Conservation (phyloP, 2,329 filamentous ascomycete genomes). For the Cladorrhinum sp. region DNA sequence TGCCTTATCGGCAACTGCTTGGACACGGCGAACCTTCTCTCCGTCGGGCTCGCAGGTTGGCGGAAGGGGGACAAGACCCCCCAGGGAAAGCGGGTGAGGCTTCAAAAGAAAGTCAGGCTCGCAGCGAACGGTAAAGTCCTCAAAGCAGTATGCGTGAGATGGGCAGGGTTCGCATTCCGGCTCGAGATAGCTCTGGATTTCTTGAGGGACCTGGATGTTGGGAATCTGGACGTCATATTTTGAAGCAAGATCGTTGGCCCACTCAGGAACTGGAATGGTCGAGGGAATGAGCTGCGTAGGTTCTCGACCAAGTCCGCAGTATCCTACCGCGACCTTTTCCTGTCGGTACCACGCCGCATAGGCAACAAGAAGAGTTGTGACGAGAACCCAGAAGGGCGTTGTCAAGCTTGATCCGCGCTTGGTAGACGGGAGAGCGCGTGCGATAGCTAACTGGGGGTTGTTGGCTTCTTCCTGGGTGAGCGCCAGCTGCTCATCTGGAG, state of each 20-base stretch:
- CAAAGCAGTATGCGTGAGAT: slow-evolving; percentile 82
- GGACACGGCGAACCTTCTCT: slow-evolving; percentile 82
- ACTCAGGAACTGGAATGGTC: slow-evolving; percentile 42
- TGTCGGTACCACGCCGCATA: slow-evolving; percentile 85
- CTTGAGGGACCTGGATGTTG: slow-evolving; percentile 62
- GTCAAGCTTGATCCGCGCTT: slow-evolving; percentile 49
- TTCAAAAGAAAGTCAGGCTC: slow-evolving; percentile 84
- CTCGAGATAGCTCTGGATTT: slow-evolving; percentile 64
- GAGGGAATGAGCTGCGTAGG: slow-evolving; percentile 49
- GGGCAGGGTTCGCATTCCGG: slow-evolving; percentile 90
- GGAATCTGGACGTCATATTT: slow-evolving; percentile 45
- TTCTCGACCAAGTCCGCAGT: slow-evolving; percentile 78
- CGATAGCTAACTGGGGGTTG: slow-evolving; percentile 47
- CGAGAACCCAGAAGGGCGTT: slow-evolving; percentile 67
- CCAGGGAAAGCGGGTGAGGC: slow-evolving; percentile 77
- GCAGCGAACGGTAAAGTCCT: slow-evolving; percentile 72
- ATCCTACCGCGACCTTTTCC: slow-evolving; percentile 94
- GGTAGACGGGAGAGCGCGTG: slow-evolving; percentile 39
- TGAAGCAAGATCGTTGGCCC: slow-evolving; percentile 32
- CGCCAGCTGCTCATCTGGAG: slow-evolving; percentile 82
- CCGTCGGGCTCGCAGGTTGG: slow-evolving; percentile 94
- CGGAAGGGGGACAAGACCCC: slow-evolving; percentile 76
- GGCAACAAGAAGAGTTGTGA: slow-evolving; percentile 66
- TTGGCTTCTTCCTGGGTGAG: slow-evolving; percentile 66
- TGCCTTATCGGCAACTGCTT: slow-evolving; percentile 81